Evolutionary conservation across 129 eudicot genomes (phyloP), one percentile per base, ranked within the genome.

Genomic region (Pseudognaphalium luteoalbum): DNA sequence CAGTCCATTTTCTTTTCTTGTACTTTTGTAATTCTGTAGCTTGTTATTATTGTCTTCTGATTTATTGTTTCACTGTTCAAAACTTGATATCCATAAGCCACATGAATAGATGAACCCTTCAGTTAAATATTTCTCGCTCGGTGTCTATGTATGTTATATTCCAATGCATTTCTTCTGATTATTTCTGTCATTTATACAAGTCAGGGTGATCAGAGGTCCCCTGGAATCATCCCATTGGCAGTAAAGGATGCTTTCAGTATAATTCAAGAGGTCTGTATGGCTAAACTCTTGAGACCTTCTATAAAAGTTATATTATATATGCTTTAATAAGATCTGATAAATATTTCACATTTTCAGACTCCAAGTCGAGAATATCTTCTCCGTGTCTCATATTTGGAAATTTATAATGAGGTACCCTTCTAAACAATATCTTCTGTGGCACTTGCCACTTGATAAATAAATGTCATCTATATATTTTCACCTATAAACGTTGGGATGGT

Each of bases 151-250:
- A 9, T 70, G 19, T 72, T 67, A 73, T 63, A 57, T 78, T 63
- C 21, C 58, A 20, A 20, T 25, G 68, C 71, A 76, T 70, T 17
- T 52, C 20, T 39, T 77, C 30, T 76, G 83, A 77, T 76, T 76
- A 62, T 73, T 67, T 68, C 73, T 47, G 65, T 71, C 62, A 61
- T 66, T 35, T 56, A 58, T 51, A 63, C 78, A 73, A 54, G 28
- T 50, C 90, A 94, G 99, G 99, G 99, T 29, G 96, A 94, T 89
- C 99, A 94, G 80, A 87, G 99, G 84, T 94, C 97, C 41, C 99
- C 99, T 4, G 99, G 99, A 68, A 89, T 94, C 58, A 94, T 94
- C 47, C 99, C 99, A 21, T 83, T 94, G 89, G 97, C 99, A 30
- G 96, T 94, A 63, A 94, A 94, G 85, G 99, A 94, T 85, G 93